Evolutionary conservation across 441 rosid species (phyloP).

Genomic region (Melastoma candidum): DNA sequence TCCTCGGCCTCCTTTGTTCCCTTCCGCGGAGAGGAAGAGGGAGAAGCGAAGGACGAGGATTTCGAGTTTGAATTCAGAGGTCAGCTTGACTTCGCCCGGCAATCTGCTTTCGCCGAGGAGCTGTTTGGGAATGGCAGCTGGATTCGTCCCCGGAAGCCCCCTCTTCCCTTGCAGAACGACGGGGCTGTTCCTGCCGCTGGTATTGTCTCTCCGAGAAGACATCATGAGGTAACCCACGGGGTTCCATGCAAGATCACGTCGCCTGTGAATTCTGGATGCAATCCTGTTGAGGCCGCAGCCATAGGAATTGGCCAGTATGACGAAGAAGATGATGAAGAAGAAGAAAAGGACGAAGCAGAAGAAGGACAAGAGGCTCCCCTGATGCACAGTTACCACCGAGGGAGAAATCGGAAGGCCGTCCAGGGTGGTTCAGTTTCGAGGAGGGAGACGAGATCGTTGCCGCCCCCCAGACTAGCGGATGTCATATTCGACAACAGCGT

Average conservation of each 20-base stretch:
- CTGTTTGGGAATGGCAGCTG: slow-evolving; percentile 68
- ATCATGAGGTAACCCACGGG: too few species aligned
- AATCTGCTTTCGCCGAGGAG: slow-evolving; percentile 73
- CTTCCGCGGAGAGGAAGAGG: slow-evolving; percentile 35
- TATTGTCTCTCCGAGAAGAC: too few species aligned
- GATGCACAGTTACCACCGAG: slow-evolving; percentile 20
- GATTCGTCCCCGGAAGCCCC: slow-evolving; percentile 56
- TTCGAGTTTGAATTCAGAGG: slow-evolving; percentile 85
- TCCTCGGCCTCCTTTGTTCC: slow-evolving; percentile 23
- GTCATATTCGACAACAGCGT: slow-evolving; percentile 34
- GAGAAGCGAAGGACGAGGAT: slow-evolving; percentile 20
- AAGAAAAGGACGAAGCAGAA: neutral
- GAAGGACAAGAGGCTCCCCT: neutral
- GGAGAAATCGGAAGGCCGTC: slow-evolving; percentile 32
- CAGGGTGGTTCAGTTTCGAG: slow-evolving; percentile 3
- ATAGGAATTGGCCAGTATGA: slow-evolving; percentile 23
- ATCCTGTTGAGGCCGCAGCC: slow-evolving; percentile 3
- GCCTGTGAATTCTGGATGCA: too few species aligned
- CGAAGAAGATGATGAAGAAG: slow-evolving; percentile 6
- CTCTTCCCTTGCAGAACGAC: slow-evolving; percentile 23
- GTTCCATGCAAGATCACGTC: too few species aligned
- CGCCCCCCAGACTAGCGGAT: slow-evolving; percentile 66
- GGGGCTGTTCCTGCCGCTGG: too few species aligned
- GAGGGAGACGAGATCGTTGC: slow-evolving; percentile 64
- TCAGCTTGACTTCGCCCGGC: slow-evolving; percentile 36